Conservation (phyloP, 2,329 filamentous ascomycete genomes). For the Penicillium sp. region DNA sequence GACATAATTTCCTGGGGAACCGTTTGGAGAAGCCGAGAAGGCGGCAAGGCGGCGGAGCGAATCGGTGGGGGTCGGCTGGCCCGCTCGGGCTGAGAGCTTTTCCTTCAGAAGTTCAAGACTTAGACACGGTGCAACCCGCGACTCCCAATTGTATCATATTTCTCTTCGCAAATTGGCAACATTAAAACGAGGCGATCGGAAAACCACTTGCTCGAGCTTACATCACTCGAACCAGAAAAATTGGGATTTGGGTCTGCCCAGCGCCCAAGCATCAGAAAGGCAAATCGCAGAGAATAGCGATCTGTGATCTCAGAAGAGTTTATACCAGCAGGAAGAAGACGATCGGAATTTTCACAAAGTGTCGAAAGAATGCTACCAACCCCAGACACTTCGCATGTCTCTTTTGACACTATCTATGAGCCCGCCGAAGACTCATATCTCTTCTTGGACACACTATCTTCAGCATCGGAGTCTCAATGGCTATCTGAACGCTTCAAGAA, state of each 20-base stretch:
- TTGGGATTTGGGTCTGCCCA: background rate
- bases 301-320: background rate
- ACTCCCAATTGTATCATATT: no score
- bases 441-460: constrained; percentile 86
- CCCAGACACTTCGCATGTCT: constrained; percentile 87
- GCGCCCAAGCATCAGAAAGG: background rate
- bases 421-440: constrained; percentile 96
- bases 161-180: background rate
- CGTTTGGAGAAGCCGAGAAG: constrained; percentile 17
- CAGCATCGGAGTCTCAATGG: constrained; percentile 66
- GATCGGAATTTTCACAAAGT: background rate
- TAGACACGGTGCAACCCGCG: no score
- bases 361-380: constrained; percentile 75
- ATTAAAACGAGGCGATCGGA: no score
- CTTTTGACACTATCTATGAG: constrained; percentile 87
- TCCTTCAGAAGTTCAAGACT: background rate
- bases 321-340: background rate
- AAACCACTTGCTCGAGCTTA: no score
- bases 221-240: background rate
- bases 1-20: constrained; percentile 26
- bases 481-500: constrained; percentile 63
- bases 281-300: background rate
- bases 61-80: constrained; percentile 12
- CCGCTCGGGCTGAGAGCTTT: background rate
- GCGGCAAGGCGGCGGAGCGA: constrained; percentile 24